Conservation (phyloP, 495 filamentous ascomycete genomes). For the Cudoniella acicularis region DNA sequence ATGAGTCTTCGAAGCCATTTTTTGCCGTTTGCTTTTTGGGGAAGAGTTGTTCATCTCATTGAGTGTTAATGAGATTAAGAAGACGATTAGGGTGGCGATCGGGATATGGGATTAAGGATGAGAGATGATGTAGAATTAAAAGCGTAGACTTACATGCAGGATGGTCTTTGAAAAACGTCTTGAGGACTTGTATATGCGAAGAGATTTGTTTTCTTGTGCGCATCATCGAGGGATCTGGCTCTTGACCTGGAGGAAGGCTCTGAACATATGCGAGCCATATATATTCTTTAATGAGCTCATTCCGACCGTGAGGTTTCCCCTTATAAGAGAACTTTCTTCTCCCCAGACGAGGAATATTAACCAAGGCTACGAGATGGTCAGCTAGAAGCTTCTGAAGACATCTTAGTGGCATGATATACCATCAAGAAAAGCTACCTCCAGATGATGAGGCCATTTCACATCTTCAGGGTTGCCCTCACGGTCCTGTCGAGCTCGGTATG, state of each 20-base stretch:
- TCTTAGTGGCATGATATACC: constrained; percentile 55
- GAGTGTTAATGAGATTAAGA: no score
- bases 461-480: constrained; percentile 35
- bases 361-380: constrained; percentile 56
- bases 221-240: constrained; percentile 40
- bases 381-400: background rate
- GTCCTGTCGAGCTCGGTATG: constrained; percentile 66
- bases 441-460: constrained; percentile 66
- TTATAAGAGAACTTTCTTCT: constrained; percentile 70
- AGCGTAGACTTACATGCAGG: constrained; percentile 40
- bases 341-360: constrained; percentile 78
- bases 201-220: constrained; percentile 86
- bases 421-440: constrained; percentile 87
- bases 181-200: constrained; percentile 96
- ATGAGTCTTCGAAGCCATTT: constrained; percentile 43
- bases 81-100: no score
- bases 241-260: constrained; percentile 31
- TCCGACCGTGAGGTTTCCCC: constrained; percentile 75
- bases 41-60: constrained; percentile 31
- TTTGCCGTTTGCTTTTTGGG: constrained; percentile 23
- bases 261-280: constrained; percentile 55
- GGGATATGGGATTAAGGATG: constrained; percentile 18
- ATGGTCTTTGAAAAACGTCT: constrained; percentile 67
- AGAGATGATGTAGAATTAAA: constrained; percentile 25
- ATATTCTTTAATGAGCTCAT: constrained; percentile 85